Base-by-base conservation (phyloP, 2,329 filamentous ascomycete genomes). In the Clonostachys rosea region DNA sequence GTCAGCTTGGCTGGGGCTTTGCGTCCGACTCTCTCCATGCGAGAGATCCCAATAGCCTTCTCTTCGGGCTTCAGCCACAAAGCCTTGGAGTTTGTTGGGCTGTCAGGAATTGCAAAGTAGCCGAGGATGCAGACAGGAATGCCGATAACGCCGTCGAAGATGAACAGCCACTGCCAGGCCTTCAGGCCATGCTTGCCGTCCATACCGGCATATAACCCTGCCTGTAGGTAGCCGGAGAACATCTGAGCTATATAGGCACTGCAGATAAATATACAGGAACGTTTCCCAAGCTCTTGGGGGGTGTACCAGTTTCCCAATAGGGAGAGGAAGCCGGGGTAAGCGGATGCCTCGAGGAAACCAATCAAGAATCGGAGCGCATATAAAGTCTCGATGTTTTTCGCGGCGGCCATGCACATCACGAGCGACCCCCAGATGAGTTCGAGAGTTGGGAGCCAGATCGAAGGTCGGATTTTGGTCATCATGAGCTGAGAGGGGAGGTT, bases 111-210 rank as follows among this genome's bases (percentile, higher is more conserved):
- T 17, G 60, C 58, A 46, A 58, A 59, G 44, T 57, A 66, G 5
- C 64, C 65, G 30, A 59, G 61, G 1, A 61, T 12, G 13, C 59
- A 62, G 34, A 65, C 55, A 1, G 63, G 60, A 3, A 65, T 54
- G 2, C 59, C 58, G 33, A 67, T 62, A 6, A 65, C 54, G 2
- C 48, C 24, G 14, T 45, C 70, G 52, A 73, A 68, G 36, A 74
- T 63, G 49, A 75, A 74, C 3, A 74, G 62, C 69, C 69, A 75
- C 40, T 68, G 64, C 71, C 69, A 75, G 0, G 67, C 72, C 1
- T 61, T 52, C 6, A 69, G 58, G 0, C 68, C 68, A 5, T 58
- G 48, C 3, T 50, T 54, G 1, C 68, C 66, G 30, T 73, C 60
- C 52, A 73, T 62, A 4, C 65, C 63, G 11, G 54, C 59, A 42